A percentile compares a stretch with the other conserved stretches of the same genome.
Evolutionary conservation across 495 filamentous ascomycete genomes (phyloP).

Genomic region (Podospora didyma): DNA sequence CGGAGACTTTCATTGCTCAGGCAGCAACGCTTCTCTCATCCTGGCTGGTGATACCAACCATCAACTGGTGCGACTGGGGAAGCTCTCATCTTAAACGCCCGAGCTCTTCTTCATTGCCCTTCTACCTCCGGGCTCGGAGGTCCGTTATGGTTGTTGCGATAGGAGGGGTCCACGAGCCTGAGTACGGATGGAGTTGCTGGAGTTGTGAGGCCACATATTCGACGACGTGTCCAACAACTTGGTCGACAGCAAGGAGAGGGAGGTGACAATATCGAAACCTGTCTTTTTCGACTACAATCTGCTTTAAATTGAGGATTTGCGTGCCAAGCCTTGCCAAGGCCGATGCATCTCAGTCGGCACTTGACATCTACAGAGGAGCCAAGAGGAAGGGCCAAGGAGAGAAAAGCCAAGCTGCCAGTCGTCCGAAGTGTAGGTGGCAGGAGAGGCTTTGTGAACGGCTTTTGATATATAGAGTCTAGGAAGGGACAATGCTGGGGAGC

Average conservation of each 20-base stretch:
- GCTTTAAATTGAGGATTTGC: background rate
- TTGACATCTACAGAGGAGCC: background rate
- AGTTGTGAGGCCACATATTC: too few species aligned
- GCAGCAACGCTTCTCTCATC: background rate
- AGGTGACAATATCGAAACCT: background rate
- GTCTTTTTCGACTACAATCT: background rate
- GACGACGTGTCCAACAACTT: too few species aligned
- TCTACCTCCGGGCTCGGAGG: constrained; percentile 1
- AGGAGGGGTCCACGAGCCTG: too few species aligned
- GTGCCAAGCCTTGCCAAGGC: background rate
- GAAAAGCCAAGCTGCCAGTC: background rate
- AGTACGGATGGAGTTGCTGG: too few species aligned
- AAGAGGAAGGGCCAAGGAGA: background rate
- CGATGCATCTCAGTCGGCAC: background rate
- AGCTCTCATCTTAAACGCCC: background rate
- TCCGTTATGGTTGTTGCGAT: background rate
- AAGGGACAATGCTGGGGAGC: too few species aligned
- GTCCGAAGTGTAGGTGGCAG: too few species aligned
- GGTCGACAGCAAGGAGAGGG: background rate
- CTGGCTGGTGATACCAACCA: background rate
- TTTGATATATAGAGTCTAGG: too few species aligned
- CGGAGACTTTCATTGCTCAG: background rate
- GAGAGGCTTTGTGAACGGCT: too few species aligned
- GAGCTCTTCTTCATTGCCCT: background rate
- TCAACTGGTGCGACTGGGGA: background rate